Conservation (phyloP, 345 rosid species). For the Pugionium dolabratum region DNA sequence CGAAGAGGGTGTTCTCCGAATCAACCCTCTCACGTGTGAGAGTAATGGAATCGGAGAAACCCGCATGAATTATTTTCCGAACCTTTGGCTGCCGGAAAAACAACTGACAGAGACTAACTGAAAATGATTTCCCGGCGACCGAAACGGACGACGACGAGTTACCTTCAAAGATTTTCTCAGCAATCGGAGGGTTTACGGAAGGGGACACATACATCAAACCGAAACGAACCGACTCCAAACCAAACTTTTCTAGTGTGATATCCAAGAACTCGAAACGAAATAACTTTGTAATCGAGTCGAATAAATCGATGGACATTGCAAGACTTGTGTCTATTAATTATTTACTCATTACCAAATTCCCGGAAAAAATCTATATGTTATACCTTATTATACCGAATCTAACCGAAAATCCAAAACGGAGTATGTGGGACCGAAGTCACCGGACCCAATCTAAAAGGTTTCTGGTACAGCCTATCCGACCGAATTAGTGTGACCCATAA, state of each 20-base stretch:
- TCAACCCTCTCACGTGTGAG: constrained; percentile 36
- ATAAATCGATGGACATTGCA: too few species aligned
- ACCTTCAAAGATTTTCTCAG: constrained; percentile 19
- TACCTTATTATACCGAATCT: not conserved
- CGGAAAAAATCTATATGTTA: too few species aligned
- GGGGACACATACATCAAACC: constrained; percentile 13
- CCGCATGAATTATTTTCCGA: constrained; percentile 38
- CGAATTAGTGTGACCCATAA: not conserved
- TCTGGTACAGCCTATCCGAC: not conserved
- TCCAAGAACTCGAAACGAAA: not conserved
- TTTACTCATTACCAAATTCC: too few species aligned
- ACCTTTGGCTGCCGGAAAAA: constrained; percentile 15
- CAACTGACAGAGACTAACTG: not conserved
- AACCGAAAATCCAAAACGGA: not conserved
- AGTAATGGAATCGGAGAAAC: constrained; percentile 27
- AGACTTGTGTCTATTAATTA: too few species aligned
- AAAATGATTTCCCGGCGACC: constrained; percentile 6
- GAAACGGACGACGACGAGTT: not conserved
- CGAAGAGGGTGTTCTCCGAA: constrained; percentile 18
- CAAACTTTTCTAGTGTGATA: too few species aligned
- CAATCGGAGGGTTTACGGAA: constrained; percentile 26
- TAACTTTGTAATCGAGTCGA: not conserved
- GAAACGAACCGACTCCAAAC: not conserved
- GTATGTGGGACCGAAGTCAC: not conserved
- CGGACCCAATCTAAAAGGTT: too few species aligned